These are phyloP conservation scores for Evansstolkia leycettana DNA, from an alignment of 495 filamentous ascomycete species.

Conservation along the genomic window DNA sequence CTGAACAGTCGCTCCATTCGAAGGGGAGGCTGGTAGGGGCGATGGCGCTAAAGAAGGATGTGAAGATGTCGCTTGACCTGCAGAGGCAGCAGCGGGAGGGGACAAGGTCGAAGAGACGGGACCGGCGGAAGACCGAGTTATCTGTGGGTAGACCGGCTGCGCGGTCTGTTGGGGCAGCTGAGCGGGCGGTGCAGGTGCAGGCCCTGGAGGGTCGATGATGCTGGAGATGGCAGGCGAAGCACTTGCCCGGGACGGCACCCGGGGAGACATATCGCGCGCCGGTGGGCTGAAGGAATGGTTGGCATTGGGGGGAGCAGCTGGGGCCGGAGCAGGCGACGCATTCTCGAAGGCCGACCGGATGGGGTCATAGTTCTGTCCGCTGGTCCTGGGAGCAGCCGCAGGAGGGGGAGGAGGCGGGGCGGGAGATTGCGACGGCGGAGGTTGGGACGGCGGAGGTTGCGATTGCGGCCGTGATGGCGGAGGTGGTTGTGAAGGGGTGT, in stretches of 20 bases:
- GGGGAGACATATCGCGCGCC: slow-evolving; percentile 19
- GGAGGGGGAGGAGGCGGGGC: too few species aligned
- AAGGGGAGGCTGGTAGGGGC: slow-evolving; percentile 12
- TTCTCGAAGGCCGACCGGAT: slow-evolving; percentile 59
- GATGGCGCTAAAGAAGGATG: slow-evolving; percentile 18
- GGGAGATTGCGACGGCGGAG: slow-evolving; percentile 10
- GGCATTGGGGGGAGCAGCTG: slow-evolving; percentile 19
- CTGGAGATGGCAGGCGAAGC: slow-evolving; percentile 84
- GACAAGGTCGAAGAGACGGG: slow-evolving; percentile 18
- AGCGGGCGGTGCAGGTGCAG: slow-evolving; percentile 25
- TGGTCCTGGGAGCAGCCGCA: slow-evolving; percentile 42
- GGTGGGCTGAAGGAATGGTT: slow-evolving; percentile 9
- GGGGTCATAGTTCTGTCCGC: slow-evolving; percentile 78
- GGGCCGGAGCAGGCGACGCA: slow-evolving; percentile 42
- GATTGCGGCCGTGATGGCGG: slow-evolving; percentile 25
- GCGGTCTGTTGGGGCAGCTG: slow-evolving; percentile 7
- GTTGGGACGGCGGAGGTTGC: slow-evolving; percentile 27
- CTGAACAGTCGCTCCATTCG: slow-evolving; percentile 11
- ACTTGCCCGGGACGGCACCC: slow-evolving; percentile 52
- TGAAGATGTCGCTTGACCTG: slow-evolving; percentile 12
- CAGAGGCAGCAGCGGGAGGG: slow-evolving; percentile 15
- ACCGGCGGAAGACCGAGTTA: slow-evolving; percentile 21
- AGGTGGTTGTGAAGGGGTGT: slow-evolving; percentile 11
- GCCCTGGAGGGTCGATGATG: slow-evolving; percentile 64
- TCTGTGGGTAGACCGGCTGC: slow-evolving; percentile 17